Base-by-base conservation (phyloP, 345 rosid genomes). In the Aquilaria yunnanensis region DNA sequence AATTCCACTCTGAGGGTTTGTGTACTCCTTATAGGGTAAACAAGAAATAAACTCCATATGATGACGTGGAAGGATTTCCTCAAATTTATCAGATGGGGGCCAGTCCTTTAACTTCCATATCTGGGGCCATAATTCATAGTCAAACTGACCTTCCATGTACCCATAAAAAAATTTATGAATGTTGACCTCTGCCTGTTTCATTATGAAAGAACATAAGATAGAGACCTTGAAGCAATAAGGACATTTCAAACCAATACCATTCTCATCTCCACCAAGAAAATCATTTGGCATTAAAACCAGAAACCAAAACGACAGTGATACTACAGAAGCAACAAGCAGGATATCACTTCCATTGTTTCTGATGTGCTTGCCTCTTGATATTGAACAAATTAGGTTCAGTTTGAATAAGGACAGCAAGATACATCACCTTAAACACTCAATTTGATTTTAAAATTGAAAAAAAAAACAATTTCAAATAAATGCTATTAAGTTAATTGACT, bases 81-180 rank as follows among this genome's bases (percentile, higher is more conserved):
- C 74, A 69, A 84, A 80, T 54, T 56, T 65, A 51, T 60, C 62
- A 54, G 80, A 78, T 32, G 84, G 74, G 1, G 89, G 92, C 89
- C 89, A 86, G 48, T 80, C 89, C 74, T 78, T 81, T 69, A 86
- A 60, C 63, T 86, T 83, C 57, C 83, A 59, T 45, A 83, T 74
- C 59, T 53, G 73, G 10, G 85, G 87, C 89, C 89, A 78, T 3
- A 0, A 8, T 6, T 31, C 0, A 2, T 0, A 0, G 32, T 74
- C 83, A 53, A 13, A 59, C 8, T 51, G 56, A 9, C 83, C 77
- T 2, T 65, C 55, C 14, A 51, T 3, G 60, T 86, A 86, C 11
- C 84, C 81, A 3, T 30, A 52, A 55, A 84, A 81, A 66, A 84
- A 86, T 45, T 75, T 61, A 43, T 68, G 82, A 48, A 81, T 75